Base-by-base conservation (phyloP, 495 filamentous ascomycete species). In the Hypomontagnella monticulosa region DNA sequence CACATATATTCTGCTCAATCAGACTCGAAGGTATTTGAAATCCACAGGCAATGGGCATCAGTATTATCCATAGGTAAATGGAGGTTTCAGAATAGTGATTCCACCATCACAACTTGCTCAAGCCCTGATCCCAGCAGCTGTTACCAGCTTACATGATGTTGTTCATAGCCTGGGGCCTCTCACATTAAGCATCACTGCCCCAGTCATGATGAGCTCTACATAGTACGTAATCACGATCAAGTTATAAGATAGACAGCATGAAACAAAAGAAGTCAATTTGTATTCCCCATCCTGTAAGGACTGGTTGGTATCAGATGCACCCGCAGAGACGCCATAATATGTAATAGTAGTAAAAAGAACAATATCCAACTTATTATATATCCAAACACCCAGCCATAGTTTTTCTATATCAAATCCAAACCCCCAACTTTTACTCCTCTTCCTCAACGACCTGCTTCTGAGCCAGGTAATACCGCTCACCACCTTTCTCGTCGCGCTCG, bases 391-490 rank as follows among this genome's bases (percentile, higher is more conserved):
- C 11, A 36, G 33, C 33, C 11, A 36, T 36, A 36, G n/a, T n/a
- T n/a, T n/a, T n/a, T n/a, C n/a, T n/a, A n/a, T n/a, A n/a, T n/a
- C n/a, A n/a, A n/a, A n/a, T n/a, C n/a, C n/a, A 5, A 36, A 5
- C 11, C 5, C 33, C 33, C n/a, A 4, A 20, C 1, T 38, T 10
- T 60, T 58, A 72, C 64, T 91, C 89, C 55, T 90, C 88, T 72
- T 90, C 89, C 48, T 85, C 84, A 46, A 85, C 85, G n/a, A 83
- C 81, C 43, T 86, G 79, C 74, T 85, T 87, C 56, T 84, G 78
- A 57, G 80, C 83, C 38, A 93, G 72, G 69, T 83, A 80, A 79
- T 83, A 92, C 50, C 87, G 80, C 67, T 79, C 78, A 47, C 80
- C 81, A 30, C 61, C 66, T 72, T 87, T 87, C 57, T 84, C 75